These are phyloP conservation scores for Zalaria sp. DNA, from an alignment of 2,329 filamentous ascomycete species.

Conservation along the genomic window DNA sequence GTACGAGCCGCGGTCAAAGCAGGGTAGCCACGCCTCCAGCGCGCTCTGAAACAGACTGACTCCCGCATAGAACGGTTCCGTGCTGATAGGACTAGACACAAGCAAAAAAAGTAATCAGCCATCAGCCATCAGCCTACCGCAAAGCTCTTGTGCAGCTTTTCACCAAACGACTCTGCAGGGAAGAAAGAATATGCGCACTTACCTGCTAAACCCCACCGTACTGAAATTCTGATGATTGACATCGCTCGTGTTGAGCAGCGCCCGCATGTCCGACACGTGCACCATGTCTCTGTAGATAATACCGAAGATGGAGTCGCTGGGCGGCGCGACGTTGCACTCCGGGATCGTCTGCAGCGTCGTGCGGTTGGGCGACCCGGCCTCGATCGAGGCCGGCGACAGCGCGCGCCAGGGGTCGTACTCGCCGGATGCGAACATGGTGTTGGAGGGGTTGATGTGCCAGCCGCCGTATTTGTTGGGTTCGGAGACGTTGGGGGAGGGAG, in stretches of 20 bases:
- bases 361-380: constrained; percentile 7
- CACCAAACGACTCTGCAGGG: too few species aligned
- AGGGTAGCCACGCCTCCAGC: constrained; percentile 11
- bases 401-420: constrained; percentile 10
- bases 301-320: constrained; percentile 8
- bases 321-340: constrained; percentile 6
- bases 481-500: constrained; percentile 5
- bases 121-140: too few species aligned
- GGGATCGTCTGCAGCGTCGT: constrained; percentile 6
- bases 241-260: constrained; percentile 4
- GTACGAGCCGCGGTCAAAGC: constrained; percentile 7
- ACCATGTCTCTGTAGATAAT: constrained; percentile 8
- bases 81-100: constrained; percentile 2
- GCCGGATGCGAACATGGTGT: constrained; percentile 10
- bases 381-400: constrained; percentile 5
- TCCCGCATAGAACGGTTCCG: constrained; percentile 7
- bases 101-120: neutral
- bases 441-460: constrained; percentile 9
- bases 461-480: constrained; percentile 8
- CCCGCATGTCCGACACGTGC: constrained; percentile 9
- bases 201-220: constrained; percentile 4
- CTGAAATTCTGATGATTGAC: constrained; percentile 7
- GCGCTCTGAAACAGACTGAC: constrained; percentile 8
- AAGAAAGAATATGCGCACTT: neutral
- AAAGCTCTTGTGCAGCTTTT: too few species aligned